Evolutionary conservation across 352 stramenopile species (phyloP), one percentile per base, ranked within the genome.

Genomic region (Phytophthora palmivora): DNA sequence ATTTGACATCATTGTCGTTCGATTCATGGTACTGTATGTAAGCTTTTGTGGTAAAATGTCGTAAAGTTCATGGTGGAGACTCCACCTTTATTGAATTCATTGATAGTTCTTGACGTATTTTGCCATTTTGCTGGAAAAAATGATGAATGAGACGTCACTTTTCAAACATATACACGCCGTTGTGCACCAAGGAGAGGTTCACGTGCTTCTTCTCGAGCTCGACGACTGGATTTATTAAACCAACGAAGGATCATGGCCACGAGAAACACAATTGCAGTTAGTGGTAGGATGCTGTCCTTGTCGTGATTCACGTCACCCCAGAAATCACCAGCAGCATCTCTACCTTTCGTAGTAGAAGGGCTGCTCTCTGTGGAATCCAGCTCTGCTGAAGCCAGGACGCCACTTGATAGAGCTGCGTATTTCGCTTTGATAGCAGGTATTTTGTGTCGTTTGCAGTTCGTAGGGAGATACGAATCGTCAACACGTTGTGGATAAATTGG

Each of bases 151-250:
- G 22, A 58, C 24, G 16, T 18, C 30, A 51, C 39, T 16, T 48
- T 61, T 67, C 36, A 67, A 49, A 69, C 45, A 47, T 66, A 71
- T 24, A 71, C 47, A 26, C 55, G 50, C 26, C 62, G 55, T n/a
- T 67, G 43, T 1, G 32, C 62, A 33, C 28, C 34, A 48, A 71
- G 48, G 15, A 66, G 42, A 14, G 48, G 62, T 6, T 50, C 39
- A 0, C 42, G 56, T 22, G 66, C 33, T 37, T 66, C 62, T 18
- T 62, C 62, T 53, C 62, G 39, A 19, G 62, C 55, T 54, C 62
- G 55, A 42, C 62, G 62, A 36, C 42, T 41, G 3, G 56, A 56
- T 18, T 47, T 53, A 10, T 71, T 71, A 26, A 71, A 67, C 62
- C 62, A 71, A 19, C 62, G 55, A 1, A 71, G 42, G 3, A 71